Conservation (phyloP, 2,329 filamentous ascomycete species). For the Curvularia verruculosa region DNA sequence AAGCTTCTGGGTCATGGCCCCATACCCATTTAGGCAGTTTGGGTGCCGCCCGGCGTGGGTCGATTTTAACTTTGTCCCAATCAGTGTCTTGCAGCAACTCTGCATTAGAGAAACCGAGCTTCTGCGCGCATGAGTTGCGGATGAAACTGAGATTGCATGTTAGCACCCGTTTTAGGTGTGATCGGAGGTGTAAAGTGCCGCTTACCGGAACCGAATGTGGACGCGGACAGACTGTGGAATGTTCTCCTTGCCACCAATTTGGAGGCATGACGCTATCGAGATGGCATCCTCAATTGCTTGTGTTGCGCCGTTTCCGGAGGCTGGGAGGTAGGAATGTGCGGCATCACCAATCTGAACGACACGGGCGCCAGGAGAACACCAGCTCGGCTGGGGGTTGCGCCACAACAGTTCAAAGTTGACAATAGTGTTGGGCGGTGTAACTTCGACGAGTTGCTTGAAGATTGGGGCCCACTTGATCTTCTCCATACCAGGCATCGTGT, state of each 20-base stretch:
- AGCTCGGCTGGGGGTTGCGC: slow-evolving; percentile 55
- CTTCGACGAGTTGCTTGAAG: slow-evolving; percentile 54
- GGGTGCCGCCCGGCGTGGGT: slow-evolving; percentile 52
- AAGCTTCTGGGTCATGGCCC: slow-evolving; percentile 54
- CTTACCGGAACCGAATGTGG: slow-evolving; percentile 52
- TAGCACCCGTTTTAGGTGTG: not conserved
- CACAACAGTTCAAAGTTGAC: slow-evolving; percentile 58
- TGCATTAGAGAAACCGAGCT: slow-evolving; percentile 56
- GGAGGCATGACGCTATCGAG: slow-evolving; percentile 54
- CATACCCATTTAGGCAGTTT: slow-evolving; percentile 57
- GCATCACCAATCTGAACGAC: slow-evolving; percentile 55
- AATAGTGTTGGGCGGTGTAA: slow-evolving; percentile 54
- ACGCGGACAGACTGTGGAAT: slow-evolving; percentile 49
- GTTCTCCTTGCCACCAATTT: slow-evolving; percentile 52
- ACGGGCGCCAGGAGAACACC: slow-evolving; percentile 52
- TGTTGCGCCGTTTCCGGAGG: slow-evolving; percentile 55
- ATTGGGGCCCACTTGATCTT: slow-evolving; percentile 53
- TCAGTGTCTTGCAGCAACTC: slow-evolving; percentile 57
- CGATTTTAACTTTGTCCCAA: slow-evolving; percentile 56
- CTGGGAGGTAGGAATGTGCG: slow-evolving; percentile 55
- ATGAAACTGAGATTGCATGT: slow-evolving; percentile 46
- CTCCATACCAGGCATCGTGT: slow-evolving; percentile 51
- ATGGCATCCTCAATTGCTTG: slow-evolving; percentile 57
- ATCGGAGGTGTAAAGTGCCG: not conserved
- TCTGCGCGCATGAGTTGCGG: slow-evolving; percentile 57